Evolutionary conservation across 2,329 filamentous ascomycete species (phyloP).

Genomic region (Neocatenulostroma microsporum): DNA sequence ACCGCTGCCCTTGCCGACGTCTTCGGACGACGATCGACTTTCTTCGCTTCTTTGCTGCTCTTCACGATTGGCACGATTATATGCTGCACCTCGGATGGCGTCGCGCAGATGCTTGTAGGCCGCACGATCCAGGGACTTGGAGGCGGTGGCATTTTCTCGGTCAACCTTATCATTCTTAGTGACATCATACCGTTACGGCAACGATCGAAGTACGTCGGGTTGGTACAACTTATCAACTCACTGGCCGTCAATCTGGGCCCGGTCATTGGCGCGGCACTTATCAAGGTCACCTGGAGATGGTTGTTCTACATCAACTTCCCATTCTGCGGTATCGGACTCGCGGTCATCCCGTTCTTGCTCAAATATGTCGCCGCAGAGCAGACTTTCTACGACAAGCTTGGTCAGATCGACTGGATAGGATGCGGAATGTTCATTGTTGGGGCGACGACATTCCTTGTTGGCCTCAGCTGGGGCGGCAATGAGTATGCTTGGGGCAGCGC

Average conservation of each 20-base stretch:
- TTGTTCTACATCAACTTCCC: slow-evolving; percentile 35
- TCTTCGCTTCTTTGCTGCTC: slow-evolving; percentile 37
- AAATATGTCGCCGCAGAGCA: slow-evolving; percentile 37
- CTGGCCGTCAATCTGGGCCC: slow-evolving; percentile 30
- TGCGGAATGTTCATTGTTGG: slow-evolving; percentile 17
- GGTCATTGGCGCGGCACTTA: slow-evolving; percentile 26
- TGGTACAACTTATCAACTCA: slow-evolving; percentile 24
- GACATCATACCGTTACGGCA: slow-evolving; percentile 31
- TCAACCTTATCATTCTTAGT: slow-evolving; percentile 37
- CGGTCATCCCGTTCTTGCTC: slow-evolving; percentile 39
- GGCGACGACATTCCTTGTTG: slow-evolving; percentile 22
- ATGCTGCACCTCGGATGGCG: slow-evolving; percentile 32
- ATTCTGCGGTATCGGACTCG: slow-evolving; percentile 26
- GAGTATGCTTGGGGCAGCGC: slow-evolving; percentile 30
- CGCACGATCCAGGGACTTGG: slow-evolving; percentile 41
- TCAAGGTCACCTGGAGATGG: slow-evolving; percentile 26
- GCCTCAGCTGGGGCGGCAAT: slow-evolving; percentile 31
- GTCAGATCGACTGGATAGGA: slow-evolving; percentile 21
- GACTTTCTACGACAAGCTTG: slow-evolving; percentile 14
- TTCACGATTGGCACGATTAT: slow-evolving; percentile 42
- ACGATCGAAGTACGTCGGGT: slow-evolving; percentile 17
- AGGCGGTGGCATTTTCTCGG: slow-evolving; percentile 37
- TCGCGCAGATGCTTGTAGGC: slow-evolving; percentile 36
- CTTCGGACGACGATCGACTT: slow-evolving; percentile 42
- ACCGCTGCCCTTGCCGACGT: slow-evolving; percentile 39